Evolutionary conservation across 768 basidiomycete genomes (phyloP), one percentile per base, ranked within the genome.

Genomic region (Asterophora parasitica): DNA sequence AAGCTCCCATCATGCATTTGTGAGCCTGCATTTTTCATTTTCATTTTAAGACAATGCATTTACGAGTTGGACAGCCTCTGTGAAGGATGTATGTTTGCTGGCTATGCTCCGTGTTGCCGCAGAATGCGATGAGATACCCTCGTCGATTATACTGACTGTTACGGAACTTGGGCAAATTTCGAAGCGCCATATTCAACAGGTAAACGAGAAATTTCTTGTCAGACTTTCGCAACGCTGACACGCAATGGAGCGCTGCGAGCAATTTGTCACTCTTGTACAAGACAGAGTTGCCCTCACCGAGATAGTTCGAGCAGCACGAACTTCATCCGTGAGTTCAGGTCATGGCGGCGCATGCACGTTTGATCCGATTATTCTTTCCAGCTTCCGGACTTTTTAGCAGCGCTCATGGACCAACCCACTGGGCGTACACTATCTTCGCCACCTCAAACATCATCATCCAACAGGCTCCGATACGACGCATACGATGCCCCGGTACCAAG

Each of bases 11-110:
- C 56, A 2, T 75, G 72, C 55, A 57, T 71, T 42, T 59, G 83
- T 82, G 53, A 58, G 78, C 63, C 5, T 34, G 6, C 44, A 11
- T 17, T 45, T 23, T 23, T 23, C 6, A 23, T 23, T 23, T 23
- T 30, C 42, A 38, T 35, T 47, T 44, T 20, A 35, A 5, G 32
- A 8, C 23, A 30, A 19, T 10, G 19, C 36, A 53, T 48, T 36
- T 42, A 54, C 46, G 39, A 30, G 30, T 37, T n/a, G 3, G 34
- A 36, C 51, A 91, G 88, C 76, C 28, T 69, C 82, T 23, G 77
- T 91, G 7, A 85, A 87, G 59, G 89, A 92, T 49, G 80, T 80
- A 4, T 80, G 79, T 50, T 64, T 92, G 26, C 60, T 91, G 27
- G 74, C 82, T 3, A 85, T 92, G 82, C 64, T 90, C 30, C 75